Evolutionary conservation across 257 asterid species (phyloP).

Genomic region (Craterostigma plantagineum): DNA sequence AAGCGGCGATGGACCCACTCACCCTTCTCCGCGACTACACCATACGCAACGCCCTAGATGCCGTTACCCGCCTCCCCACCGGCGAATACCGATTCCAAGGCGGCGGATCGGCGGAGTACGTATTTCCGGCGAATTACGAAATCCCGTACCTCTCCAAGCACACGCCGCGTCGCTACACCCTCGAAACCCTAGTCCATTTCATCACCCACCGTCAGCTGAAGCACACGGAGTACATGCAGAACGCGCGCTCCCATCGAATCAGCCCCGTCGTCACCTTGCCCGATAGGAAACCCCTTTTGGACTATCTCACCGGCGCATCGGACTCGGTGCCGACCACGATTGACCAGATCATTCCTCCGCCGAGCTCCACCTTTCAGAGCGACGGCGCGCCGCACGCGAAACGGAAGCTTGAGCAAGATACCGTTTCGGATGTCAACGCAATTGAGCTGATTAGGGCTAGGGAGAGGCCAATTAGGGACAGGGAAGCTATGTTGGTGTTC

Average conservation of each 20-base stretch:
- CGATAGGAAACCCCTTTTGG: slow-evolving; percentile 71
- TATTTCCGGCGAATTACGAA: slow-evolving; percentile 70
- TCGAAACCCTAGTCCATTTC: slow-evolving; percentile 88
- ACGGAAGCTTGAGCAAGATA: slow-evolving; percentile 16
- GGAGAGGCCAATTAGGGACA: slow-evolving; percentile 70
- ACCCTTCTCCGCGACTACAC: slow-evolving; percentile 85
- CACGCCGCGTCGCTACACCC: slow-evolving; percentile 59
- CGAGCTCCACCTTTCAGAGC: slow-evolving; percentile 14
- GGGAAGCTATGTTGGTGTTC: slow-evolving; percentile 56
- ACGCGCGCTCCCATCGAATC: slow-evolving; percentile 62
- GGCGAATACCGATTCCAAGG: slow-evolving; percentile 61
- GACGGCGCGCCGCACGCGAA: slow-evolving; percentile 6
- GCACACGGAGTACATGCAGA: slow-evolving; percentile 73
- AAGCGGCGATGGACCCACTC: slow-evolving; percentile 51
- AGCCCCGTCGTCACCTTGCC: slow-evolving; percentile 57
- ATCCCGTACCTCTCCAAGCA: slow-evolving; percentile 81
- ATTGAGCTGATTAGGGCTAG: slow-evolving; percentile 43
- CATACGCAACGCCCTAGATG: slow-evolving; percentile 46
- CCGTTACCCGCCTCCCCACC: slow-evolving; percentile 32
- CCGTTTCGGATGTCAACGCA: slow-evolving; percentile 15
- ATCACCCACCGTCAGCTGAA: slow-evolving; percentile 61
- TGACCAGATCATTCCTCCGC: slow-evolving; percentile 23
- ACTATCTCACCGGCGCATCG: slow-evolving; percentile 73
- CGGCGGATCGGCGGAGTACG: slow-evolving; percentile 24
- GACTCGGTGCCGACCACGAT: slow-evolving; percentile 55